phyloP scores from a whole-genome alignment of 352 stramenopile genomes.

The Phytophthora meadii region DNA sequence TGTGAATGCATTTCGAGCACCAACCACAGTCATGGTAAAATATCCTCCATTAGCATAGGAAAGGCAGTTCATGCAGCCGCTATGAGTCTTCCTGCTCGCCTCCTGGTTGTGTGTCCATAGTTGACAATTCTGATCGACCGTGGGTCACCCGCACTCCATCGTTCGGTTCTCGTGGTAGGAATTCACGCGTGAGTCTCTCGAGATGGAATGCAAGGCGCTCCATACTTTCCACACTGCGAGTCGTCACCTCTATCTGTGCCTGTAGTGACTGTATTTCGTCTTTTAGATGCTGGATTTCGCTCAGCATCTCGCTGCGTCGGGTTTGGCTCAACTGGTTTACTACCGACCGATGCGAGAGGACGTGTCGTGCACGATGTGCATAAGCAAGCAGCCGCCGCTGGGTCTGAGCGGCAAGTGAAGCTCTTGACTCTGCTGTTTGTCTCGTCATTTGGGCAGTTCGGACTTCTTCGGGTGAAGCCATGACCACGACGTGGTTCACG shows the following conservation, averaged over 20 bases:
- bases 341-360: constrained; percentile 27
- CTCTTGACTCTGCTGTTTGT: background rate
- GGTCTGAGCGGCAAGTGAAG: constrained; percentile 10
- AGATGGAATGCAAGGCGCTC: constrained; percentile 47
- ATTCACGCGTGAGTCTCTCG: constrained; percentile 34
- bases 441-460: constrained; percentile 4
- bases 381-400: constrained; percentile 27
- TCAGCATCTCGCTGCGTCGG: constrained; percentile 43
- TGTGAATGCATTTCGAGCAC: background rate
- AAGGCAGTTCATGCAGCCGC: background rate
- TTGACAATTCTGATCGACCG: background rate
- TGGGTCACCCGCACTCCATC: background rate
- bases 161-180: constrained; percentile 3
- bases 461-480: constrained; percentile 27
- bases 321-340: constrained; percentile 27
- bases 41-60: too few relatives aligned
- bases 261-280: constrained; percentile 38
- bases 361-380: constrained; percentile 31
- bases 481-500: constrained; percentile 24
- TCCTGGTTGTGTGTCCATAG: background rate
- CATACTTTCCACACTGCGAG: constrained; percentile 43
- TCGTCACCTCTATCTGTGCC: constrained; percentile 45
- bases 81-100: background rate
- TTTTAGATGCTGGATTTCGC: constrained; percentile 46
- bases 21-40: background rate